phyloP scores from a whole-genome alignment of 2,329 filamentous ascomycete species.

The Sporothrix protearum region DNA sequence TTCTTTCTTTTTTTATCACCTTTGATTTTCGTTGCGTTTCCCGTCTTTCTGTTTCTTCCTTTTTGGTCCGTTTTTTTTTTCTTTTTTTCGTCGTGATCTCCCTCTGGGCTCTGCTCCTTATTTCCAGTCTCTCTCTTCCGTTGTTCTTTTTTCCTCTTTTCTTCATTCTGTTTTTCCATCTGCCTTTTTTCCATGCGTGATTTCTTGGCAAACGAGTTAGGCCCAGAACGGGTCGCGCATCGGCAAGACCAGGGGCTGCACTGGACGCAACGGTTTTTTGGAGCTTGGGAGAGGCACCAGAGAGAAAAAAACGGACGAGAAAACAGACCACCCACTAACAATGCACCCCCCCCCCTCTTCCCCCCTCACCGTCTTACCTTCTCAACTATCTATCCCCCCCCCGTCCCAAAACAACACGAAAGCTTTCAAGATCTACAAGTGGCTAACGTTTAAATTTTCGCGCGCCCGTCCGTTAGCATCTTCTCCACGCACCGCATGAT shows the following conservation, averaged over 20 bases:
- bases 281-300: background rate
- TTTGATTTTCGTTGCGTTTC: background rate
- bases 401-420: background rate
- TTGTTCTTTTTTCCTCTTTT: background rate
- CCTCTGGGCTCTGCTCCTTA: background rate
- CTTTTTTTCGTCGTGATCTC: background rate
- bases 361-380: no score
- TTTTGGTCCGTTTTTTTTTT: background rate
- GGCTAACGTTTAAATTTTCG: slow-evolving; percentile 15
- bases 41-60: background rate
- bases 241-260: background rate
- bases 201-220: slow-evolving; percentile 5
- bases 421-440: background rate
- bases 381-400: background rate
- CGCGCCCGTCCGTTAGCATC: slow-evolving; percentile 48
- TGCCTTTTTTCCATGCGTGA: background rate
- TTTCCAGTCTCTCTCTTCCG: background rate
- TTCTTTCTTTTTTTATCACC: background rate
- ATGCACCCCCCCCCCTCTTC: background rate
- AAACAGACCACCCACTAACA: background rate
- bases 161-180: background rate
- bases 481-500: slow-evolving; percentile 89
- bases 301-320: background rate
- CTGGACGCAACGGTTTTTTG: slow-evolving; percentile 2
- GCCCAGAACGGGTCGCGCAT: background rate